A percentile compares a stretch with the other conserved stretches of the same genome.
Conservation (phyloP, 2,329 filamentous ascomycete genomes). For the Talaromyces sp. region DNA sequence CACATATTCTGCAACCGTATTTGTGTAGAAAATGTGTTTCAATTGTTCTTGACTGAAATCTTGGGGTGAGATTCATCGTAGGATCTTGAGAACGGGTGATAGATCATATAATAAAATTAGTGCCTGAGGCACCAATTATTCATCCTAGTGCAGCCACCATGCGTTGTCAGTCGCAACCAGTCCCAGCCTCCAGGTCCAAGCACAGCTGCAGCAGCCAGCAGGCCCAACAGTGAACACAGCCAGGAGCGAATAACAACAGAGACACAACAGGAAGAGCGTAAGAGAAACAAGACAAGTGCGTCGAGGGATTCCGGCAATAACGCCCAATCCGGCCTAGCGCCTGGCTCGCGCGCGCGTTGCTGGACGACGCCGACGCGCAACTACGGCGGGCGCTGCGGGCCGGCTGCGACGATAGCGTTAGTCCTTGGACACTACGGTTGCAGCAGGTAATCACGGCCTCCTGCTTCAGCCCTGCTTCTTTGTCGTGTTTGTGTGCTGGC, state of each 20-base stretch:
- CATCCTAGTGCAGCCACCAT: background rate
- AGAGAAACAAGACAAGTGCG: too few relatives aligned
- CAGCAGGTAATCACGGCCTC: too few relatives aligned
- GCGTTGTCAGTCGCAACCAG: background rate
- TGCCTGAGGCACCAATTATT: background rate
- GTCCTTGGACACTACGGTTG: too few relatives aligned
- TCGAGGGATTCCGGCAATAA: background rate
- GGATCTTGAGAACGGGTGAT: too few relatives aligned
- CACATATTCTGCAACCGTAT: conserved; percentile 21
- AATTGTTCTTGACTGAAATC: background rate
- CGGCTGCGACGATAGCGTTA: conserved; percentile 5
- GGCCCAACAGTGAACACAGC: too few relatives aligned
- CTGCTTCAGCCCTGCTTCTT: background rate
- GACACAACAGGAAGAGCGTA: too few relatives aligned
- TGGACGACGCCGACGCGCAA: background rate
- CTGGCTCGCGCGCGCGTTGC: background rate
- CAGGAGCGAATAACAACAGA: background rate
- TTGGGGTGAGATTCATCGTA: background rate
- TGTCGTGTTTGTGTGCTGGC: background rate
- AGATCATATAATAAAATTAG: too few relatives aligned
- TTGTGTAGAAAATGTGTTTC: background rate
- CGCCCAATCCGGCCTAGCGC: background rate
- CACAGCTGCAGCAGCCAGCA: background rate
- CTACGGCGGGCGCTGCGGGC: too few relatives aligned
- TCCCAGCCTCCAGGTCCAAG: background rate